Percentiles rank a stretch among this genome's conserved stretches.
Conservation (phyloP, 2,329 filamentous ascomycete species). For the Allantophomopsis cytisporea region DNA sequence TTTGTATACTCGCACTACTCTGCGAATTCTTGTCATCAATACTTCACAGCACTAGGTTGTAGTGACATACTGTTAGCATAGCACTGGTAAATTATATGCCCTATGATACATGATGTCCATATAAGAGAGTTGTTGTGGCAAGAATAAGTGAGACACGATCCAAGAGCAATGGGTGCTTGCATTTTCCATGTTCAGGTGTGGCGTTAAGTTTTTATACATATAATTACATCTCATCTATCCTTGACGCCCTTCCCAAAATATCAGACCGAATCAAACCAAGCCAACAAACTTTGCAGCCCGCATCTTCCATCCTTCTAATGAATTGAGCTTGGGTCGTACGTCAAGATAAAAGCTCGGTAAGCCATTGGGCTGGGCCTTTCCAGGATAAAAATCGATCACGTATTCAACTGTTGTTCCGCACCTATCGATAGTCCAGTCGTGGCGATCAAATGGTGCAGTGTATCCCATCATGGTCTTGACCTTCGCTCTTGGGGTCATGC, state of each 20-base stretch:
- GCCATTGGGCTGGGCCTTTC: constrained; percentile 31
- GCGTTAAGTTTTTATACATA: background rate
- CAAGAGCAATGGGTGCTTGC: no score
- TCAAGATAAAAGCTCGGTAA: constrained; percentile 52
- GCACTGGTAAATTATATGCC: no score
- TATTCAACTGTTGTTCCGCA: constrained; percentile 83
- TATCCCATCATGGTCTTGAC: constrained; percentile 81
- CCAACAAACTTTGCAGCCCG: constrained; percentile 36
- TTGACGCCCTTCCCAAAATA: background rate
- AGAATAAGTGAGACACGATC: no score
- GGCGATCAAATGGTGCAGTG: constrained; percentile 80
- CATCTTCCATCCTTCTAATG: constrained; percentile 57
- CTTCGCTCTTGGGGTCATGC: constrained; percentile 70
- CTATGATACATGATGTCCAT: no score
- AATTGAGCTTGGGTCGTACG: constrained; percentile 55
- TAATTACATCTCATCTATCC: background rate
- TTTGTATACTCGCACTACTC: no score
- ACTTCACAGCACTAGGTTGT: no score
- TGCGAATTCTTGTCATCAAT: no score
- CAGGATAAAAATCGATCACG: constrained; percentile 95
- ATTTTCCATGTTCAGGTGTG: no score
- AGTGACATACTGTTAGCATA: no score
- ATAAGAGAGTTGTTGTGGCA: no score
- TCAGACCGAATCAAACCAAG: constrained; percentile 23
- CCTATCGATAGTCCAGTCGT: constrained; percentile 94